Evolutionary conservation across 352 stramenopile genomes (phyloP).

Genomic region (Phytophthora pistaciae): DNA sequence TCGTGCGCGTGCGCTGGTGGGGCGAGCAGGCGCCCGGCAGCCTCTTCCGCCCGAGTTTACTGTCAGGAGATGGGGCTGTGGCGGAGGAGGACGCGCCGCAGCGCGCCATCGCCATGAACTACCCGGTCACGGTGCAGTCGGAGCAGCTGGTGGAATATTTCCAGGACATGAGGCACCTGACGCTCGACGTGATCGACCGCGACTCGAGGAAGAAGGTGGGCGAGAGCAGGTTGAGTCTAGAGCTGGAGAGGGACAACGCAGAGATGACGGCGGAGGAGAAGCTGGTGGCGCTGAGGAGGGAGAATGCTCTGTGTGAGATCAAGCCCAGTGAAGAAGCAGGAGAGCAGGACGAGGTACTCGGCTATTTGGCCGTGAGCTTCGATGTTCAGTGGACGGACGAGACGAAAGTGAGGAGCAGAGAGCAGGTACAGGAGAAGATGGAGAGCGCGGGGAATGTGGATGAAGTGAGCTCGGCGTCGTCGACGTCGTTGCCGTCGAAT

Average conservation of each 20-base stretch:
- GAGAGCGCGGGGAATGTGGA: not conserved
- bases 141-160: slow-evolving; percentile 64
- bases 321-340: slow-evolving; percentile 2
- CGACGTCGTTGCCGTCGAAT: slow-evolving; percentile 1
- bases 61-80: slow-evolving; percentile 4
- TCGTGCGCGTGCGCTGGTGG: no score
- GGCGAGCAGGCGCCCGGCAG: slow-evolving; percentile 53
- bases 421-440: not conserved
- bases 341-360: slow-evolving; percentile 25
- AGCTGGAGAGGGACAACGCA: slow-evolving; percentile 2
- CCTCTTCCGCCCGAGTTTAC: slow-evolving; percentile 53
- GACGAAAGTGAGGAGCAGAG: not conserved
- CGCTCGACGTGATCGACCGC: slow-evolving; percentile 74
- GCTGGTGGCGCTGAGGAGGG: slow-evolving; percentile 31
- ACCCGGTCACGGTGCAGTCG: slow-evolving; percentile 45
- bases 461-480: slow-evolving; percentile 4
- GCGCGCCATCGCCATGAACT: slow-evolving; percentile 54
- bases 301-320: slow-evolving; percentile 57
- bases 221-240: slow-evolving; percentile 36
- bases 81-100: not conserved
- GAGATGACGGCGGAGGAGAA: slow-evolving; percentile 32
- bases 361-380: slow-evolving; percentile 44
- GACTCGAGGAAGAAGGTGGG: slow-evolving; percentile 48
- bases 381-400: slow-evolving; percentile 29
- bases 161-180: slow-evolving; percentile 61